A percentile compares a stretch with the other conserved stretches of the same genome.
Evolutionary conservation across 2,329 filamentous ascomycete species (phyloP).

Genomic region (Meredithiella fracta): DNA sequence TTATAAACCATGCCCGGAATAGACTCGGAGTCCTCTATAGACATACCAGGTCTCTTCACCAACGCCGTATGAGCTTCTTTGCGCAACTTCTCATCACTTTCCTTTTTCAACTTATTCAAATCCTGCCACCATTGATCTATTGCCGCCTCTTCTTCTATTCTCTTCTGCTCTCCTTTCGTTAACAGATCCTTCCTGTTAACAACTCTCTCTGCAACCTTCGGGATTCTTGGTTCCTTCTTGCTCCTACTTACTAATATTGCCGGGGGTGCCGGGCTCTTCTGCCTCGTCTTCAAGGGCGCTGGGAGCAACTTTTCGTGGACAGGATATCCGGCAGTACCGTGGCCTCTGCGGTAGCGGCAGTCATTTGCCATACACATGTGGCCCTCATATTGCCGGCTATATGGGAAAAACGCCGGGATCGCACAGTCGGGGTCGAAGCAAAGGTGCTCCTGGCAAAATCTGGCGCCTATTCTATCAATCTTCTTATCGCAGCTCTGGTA

Average conservation of each 20-base stretch:
- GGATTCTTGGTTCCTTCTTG: neutral
- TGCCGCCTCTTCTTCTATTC: too few species aligned
- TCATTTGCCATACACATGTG: constrained; percentile 4
- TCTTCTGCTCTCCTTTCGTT: too few species aligned
- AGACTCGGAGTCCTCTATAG: too few species aligned
- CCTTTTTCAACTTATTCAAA: too few species aligned
- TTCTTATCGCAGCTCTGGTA: neutral
- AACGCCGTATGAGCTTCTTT: too few species aligned
- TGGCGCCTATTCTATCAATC: neutral
- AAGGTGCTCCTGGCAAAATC: constrained; percentile 3
- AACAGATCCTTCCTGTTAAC: too few species aligned
- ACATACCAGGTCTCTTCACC: too few species aligned
- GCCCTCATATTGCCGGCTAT: neutral
- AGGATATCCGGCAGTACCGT: neutral
- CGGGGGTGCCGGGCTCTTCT: neutral
- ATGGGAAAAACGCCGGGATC: neutral
- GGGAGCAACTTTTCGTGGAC: constrained; percentile 5
- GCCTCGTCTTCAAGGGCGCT: constrained; percentile 1
- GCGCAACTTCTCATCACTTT: too few species aligned
- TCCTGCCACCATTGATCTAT: too few species aligned
- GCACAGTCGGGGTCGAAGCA: constrained; percentile 4
- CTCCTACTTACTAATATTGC: constrained; percentile 2
- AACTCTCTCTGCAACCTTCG: too few species aligned
- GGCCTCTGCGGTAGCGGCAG: neutral
- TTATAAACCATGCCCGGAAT: too few species aligned